Conservation (phyloP, 108 stramenopile species). For the Nitzschia sp. region DNA sequence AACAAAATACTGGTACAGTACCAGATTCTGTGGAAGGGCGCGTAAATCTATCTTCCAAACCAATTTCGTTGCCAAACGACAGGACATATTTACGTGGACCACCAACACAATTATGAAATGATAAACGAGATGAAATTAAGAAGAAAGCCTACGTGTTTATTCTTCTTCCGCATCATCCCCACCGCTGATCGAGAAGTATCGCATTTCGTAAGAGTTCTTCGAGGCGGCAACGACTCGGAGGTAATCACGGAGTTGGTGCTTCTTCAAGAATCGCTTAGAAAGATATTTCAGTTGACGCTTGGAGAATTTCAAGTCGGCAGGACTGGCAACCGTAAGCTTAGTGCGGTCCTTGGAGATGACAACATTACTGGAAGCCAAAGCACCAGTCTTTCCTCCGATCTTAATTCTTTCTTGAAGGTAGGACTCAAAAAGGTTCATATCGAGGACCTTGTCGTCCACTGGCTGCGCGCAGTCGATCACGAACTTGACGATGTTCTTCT, state of each 20-base stretch:
- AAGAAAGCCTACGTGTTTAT: constrained; percentile 11
- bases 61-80: too few relatives aligned
- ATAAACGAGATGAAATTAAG: too few relatives aligned
- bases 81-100: too few relatives aligned
- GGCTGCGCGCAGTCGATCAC: constrained; percentile 97
- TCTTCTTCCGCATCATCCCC: constrained; percentile 82
- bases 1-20: too few relatives aligned
- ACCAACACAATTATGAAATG: too few relatives aligned
- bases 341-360: constrained; percentile 88
- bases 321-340: constrained; percentile 87
- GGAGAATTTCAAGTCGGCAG: constrained; percentile 89
- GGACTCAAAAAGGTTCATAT: constrained; percentile 96
- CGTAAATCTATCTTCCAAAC: too few relatives aligned
- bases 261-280: constrained; percentile 99
- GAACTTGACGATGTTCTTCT: constrained; percentile 95
- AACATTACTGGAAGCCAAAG: constrained; percentile 75
- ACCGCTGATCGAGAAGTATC: constrained; percentile 78
- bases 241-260: constrained; percentile 98
- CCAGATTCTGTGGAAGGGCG: too few relatives aligned
- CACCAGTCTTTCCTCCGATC: constrained; percentile 83
- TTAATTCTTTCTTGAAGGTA: constrained; percentile 98
- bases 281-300: constrained; percentile 99
- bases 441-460: constrained; percentile 98
- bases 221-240: constrained; percentile 94
- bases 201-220: constrained; percentile 92